These are phyloP conservation scores for Crithidia brevicula DNA, from an alignment of 208 protist genomes.

Conservation along the genomic window DNA sequence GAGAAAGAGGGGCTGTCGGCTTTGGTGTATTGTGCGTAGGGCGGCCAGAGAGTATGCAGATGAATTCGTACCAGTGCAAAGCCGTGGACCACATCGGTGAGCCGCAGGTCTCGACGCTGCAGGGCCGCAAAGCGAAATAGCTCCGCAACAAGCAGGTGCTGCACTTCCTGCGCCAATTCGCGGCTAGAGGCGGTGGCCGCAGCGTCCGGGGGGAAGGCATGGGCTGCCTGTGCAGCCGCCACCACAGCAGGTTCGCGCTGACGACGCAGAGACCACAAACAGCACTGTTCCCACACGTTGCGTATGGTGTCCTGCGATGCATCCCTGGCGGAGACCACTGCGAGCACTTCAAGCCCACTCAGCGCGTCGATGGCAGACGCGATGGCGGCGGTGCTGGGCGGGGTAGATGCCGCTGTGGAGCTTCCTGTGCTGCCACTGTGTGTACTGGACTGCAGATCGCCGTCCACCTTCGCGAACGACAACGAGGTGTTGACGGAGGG, in stretches of 20 bases:
- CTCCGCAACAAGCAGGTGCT: slow-evolving; percentile 26
- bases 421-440: too few relatives aligned
- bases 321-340: slow-evolving; percentile 43
- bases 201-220: background rate
- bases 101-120: slow-evolving; percentile 52
- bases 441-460: too few relatives aligned
- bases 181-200: background rate
- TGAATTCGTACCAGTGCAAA: slow-evolving; percentile 79
- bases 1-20: too few relatives aligned
- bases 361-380: slow-evolving; percentile 59
- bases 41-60: slow-evolving; percentile 51
- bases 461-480: background rate
- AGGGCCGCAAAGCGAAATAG: slow-evolving; percentile 27
- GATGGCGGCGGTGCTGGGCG: background rate
- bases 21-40: slow-evolving; percentile 23
- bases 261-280: background rate
- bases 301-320: slow-evolving; percentile 14
- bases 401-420: background rate
- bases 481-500: background rate
- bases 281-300: slow-evolving; percentile 17
- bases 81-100: slow-evolving; percentile 73
- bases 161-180: slow-evolving; percentile 17
- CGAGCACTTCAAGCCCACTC: slow-evolving; percentile 67
- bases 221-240: background rate
- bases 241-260: slow-evolving; percentile 17